Conservation (phyloP, 164 flowering plant genomes). For the Houttuynia cordata region DNA sequence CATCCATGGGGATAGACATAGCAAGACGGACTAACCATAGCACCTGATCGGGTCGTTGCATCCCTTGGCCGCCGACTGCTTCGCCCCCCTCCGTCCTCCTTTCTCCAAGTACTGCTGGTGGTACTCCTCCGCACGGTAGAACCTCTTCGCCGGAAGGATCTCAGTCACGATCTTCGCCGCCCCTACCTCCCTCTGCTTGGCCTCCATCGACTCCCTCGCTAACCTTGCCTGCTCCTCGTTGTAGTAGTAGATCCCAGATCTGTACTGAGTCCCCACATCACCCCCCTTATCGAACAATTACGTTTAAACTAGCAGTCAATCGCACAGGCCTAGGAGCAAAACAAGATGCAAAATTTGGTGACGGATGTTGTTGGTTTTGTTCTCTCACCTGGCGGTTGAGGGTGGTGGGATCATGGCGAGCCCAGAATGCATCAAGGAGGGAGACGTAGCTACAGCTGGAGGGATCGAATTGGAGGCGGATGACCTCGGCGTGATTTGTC, state of each 20-base stretch:
- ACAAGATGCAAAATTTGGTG: background rate
- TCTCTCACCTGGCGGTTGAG: constrained; percentile 68
- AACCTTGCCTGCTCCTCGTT: constrained; percentile 35
- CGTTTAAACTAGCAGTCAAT: background rate
- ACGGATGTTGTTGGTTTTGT: no score
- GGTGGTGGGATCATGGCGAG: constrained; percentile 75
- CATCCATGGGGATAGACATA: no score
- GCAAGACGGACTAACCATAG: constrained; percentile 35
- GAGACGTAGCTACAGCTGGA: constrained; percentile 33
- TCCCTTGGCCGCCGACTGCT: constrained; percentile 64
- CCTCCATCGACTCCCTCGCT: constrained; percentile 53
- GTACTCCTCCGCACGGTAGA: constrained; percentile 60
- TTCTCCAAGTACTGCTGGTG: constrained; percentile 66
- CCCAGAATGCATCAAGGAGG: constrained; percentile 69
- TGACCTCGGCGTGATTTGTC: constrained; percentile 71
- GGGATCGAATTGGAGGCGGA: constrained; percentile 75
- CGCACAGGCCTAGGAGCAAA: background rate
- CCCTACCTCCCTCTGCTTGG: constrained; percentile 36
- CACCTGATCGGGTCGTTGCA: constrained; percentile 82
- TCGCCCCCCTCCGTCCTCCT: constrained; percentile 42
- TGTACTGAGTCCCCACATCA: constrained; percentile 75
- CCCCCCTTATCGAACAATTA: constrained; percentile 27
- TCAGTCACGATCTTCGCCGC: constrained; percentile 54
- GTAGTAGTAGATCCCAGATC: constrained; percentile 85
- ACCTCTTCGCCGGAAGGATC: constrained; percentile 57